These are phyloP conservation scores for Bolboschoenoplectus hybrid DNA, from an alignment of 202 grass and related monocot genomes.

Conservation along the genomic window DNA sequence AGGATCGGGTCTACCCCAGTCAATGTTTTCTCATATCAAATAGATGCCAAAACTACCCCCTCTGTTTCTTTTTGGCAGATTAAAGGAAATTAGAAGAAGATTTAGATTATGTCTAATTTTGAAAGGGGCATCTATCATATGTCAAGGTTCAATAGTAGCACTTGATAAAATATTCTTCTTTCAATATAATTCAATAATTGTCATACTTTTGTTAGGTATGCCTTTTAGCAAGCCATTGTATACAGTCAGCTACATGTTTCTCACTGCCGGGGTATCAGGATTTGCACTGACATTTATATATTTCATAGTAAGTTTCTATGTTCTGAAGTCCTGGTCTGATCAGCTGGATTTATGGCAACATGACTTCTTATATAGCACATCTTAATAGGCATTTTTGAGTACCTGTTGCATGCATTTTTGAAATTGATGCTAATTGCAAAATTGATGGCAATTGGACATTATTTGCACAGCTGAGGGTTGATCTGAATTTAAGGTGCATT, in stretches of 20 bases:
- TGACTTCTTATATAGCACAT: neutral
- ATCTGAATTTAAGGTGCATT: conserved; percentile 9
- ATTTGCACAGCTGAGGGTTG: neutral
- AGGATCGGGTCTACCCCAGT: neutral
- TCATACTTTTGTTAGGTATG: conserved; percentile 62
- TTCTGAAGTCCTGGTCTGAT: conserved; percentile 24
- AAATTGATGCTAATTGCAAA: conserved; percentile 20
- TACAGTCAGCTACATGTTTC: conserved; percentile 89
- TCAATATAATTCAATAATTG: conserved; percentile 20
- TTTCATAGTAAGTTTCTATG: conserved; percentile 61
- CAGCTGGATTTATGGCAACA: neutral
- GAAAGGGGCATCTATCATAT: neutral
- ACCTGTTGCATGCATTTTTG: conserved; percentile 7
- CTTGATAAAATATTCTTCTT: neutral
- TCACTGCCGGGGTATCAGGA: conserved; percentile 71
- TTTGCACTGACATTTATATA: conserved; percentile 74
- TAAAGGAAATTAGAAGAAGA: neutral
- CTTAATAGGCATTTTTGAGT: neutral
- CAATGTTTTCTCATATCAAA: neutral
- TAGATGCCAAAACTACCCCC: neutral
- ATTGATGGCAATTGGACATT: neutral
- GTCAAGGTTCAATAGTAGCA: neutral
- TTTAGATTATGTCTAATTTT: neutral
- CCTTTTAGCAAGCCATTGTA: conserved; percentile 95
- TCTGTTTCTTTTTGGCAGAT: neutral